Conservation (phyloP, 2,329 filamentous ascomycete species). For the Aureobasidium lini region DNA sequence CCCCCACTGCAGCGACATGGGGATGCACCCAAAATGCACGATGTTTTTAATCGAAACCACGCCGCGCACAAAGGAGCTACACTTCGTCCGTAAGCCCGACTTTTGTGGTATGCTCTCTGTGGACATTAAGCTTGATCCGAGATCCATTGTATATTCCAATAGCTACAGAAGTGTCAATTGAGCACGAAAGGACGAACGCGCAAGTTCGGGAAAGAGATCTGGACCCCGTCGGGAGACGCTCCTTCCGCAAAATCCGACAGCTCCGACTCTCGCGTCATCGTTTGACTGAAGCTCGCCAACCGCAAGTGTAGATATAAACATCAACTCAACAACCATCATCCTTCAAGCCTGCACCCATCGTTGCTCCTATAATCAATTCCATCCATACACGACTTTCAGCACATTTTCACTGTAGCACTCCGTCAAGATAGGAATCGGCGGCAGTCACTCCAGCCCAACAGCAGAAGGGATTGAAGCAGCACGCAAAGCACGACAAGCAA, state of each 20-base stretch:
- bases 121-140: no score
- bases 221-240: neutral
- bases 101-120: no score
- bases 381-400: neutral
- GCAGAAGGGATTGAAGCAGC: neutral
- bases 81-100: no score
- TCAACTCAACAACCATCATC: neutral
- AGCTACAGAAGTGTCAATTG: no score
- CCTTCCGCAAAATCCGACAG: neutral
- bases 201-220: neutral
- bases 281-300: neutral
- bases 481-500: neutral
- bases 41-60: no score
- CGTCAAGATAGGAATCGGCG: neutral
- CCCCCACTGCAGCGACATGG: no score
- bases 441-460: neutral
- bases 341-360: neutral
- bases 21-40: no score
- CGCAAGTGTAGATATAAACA: conserved; percentile 4
- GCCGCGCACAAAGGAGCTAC: no score
- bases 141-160: no score
- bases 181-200: no score
- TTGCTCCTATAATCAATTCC: neutral
- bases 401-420: no score
- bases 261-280: conserved; percentile 4